Evolutionary conservation across 2,329 filamentous ascomycete genomes (phyloP), one percentile per base, ranked within the genome.

Genomic region (Amphichorda felina): DNA sequence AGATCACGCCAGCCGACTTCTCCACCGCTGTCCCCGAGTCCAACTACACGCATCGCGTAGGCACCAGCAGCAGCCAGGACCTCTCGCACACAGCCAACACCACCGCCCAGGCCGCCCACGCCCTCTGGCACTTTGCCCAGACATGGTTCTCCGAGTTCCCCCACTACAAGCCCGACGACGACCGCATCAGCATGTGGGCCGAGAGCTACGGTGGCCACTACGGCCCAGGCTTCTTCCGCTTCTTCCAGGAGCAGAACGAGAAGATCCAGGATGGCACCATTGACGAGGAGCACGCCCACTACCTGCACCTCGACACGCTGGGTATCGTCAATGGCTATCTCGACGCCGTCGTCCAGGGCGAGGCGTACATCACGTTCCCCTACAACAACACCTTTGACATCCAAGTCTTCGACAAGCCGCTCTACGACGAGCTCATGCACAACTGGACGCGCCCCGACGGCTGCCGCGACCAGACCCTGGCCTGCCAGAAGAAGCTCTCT

Each of bases 131-230:
- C 46, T 75, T 81, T 52, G 51, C 78, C n/a, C 73, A 79, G 48
- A 68, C 63, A 10, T 78, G 74, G 55, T 49, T 82, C 42, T 58
- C 56, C 17, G 57, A 64, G 14, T 79, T 78, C 38, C 73, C 74
- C 0, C 60, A 72, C 43, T 74, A 75, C 50, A 70, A 69, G 38
- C 70, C 68, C 3, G 53, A 55, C 21, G 58, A 64, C 39, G 58
- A 67, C 34, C 70, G 73, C 10, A 65, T 83, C 34, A 76, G 77
- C 46, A 55, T 84, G 2, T 82, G 79, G 47, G 68, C 76, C 1
- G 77, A 84, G 54, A 79, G 73, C 50, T 79, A 83, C 52, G 72
- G 78, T 21, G 81, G 81, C 5, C 73, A 76, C 41, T 85, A 82
- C 46, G 80, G 75, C 0, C 77, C 78, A 1, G 66, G 68, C 0